Evolutionary conservation across 257 asterid species (phyloP).

Genomic region (Buddleja alternifolia): DNA sequence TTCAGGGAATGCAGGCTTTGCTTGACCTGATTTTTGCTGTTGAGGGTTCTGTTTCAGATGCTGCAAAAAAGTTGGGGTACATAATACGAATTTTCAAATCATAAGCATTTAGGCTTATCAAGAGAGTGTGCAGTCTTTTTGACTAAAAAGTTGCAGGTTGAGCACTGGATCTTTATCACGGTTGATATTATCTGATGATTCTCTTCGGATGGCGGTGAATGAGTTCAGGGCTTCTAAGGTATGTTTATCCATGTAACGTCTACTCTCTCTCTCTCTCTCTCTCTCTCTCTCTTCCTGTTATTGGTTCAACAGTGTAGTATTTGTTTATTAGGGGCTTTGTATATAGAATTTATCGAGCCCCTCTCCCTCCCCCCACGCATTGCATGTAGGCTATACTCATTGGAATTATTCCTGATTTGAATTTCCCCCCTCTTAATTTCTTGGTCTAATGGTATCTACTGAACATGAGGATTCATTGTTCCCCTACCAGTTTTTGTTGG

Average conservation of each 20-base stretch:
- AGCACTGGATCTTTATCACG: slow-evolving; percentile 95
- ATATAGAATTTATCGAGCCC: background rate
- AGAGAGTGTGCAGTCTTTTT: slow-evolving; percentile 17
- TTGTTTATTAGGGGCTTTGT: background rate
- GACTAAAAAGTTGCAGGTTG: slow-evolving; percentile 49
- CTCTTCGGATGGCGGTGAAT: slow-evolving; percentile 82
- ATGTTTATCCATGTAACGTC: slow-evolving; percentile 13
- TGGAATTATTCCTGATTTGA: background rate
- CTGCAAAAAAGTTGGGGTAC: slow-evolving; percentile 90
- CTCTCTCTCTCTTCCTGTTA: background rate
- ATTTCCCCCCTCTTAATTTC: background rate
- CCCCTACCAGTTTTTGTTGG: background rate
- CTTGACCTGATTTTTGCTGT: slow-evolving; percentile 82
- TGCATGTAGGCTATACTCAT: background rate
- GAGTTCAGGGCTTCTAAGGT: slow-evolving; percentile 85
- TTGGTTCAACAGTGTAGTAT: slow-evolving; percentile 1
- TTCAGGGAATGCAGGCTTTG: slow-evolving; percentile 95
- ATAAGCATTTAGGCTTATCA: slow-evolving; percentile 9
- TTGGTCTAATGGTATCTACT: slow-evolving; percentile 6
- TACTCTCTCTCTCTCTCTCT: background rate
- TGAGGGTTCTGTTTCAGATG: slow-evolving; percentile 85
- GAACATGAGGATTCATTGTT: background rate
- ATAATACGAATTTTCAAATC: slow-evolving; percentile 6
- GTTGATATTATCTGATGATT: slow-evolving; percentile 86
- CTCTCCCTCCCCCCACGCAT: background rate